phyloP scores from a whole-genome alignment of 352 stramenopile genomes.

The Phytophthora constricta region DNA sequence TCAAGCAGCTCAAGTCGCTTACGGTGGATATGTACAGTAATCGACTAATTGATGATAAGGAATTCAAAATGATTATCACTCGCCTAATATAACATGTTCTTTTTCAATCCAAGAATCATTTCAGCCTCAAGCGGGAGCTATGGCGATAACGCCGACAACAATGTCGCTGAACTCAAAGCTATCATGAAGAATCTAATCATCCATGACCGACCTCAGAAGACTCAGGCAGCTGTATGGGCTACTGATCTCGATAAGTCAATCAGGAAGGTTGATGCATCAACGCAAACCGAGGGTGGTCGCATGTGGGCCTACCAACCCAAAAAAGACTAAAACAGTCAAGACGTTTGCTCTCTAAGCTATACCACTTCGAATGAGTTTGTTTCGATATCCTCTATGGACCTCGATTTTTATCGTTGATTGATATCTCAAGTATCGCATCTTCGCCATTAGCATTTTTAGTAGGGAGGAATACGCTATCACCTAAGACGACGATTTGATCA shows the following conservation, averaged over 20 bases:
- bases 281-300: too few relatives aligned
- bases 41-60: slow-evolving; percentile 3
- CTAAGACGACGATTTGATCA: slow-evolving; percentile 8
- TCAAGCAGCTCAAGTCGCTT: too few relatives aligned
- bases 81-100: slow-evolving; percentile 18
- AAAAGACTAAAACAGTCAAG: too few relatives aligned
- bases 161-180: too few relatives aligned
- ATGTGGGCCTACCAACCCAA: too few relatives aligned
- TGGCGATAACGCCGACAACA: slow-evolving; percentile 31
- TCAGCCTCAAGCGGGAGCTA: slow-evolving; percentile 23
- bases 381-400: slow-evolving; percentile 1
- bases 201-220: slow-evolving; percentile 13
- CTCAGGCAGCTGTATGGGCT: slow-evolving; percentile 14
- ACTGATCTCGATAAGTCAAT: slow-evolving; percentile 20
- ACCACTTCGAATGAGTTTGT: too few relatives aligned
- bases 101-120: slow-evolving; percentile 14
- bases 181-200: slow-evolving; percentile 23
- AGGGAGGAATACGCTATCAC: slow-evolving; percentile 10
- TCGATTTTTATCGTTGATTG: slow-evolving; percentile 1
- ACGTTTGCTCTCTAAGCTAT: too few relatives aligned
- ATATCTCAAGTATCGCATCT: slow-evolving; percentile 9
- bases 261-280: slow-evolving; percentile 18
- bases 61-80: slow-evolving; percentile 12
- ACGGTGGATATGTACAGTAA: slow-evolving; percentile 12
- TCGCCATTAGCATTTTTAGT: slow-evolving; percentile 7